Conservation (phyloP, 129 eudicot genomes). For the Dittrichia graveolens region DNA sequence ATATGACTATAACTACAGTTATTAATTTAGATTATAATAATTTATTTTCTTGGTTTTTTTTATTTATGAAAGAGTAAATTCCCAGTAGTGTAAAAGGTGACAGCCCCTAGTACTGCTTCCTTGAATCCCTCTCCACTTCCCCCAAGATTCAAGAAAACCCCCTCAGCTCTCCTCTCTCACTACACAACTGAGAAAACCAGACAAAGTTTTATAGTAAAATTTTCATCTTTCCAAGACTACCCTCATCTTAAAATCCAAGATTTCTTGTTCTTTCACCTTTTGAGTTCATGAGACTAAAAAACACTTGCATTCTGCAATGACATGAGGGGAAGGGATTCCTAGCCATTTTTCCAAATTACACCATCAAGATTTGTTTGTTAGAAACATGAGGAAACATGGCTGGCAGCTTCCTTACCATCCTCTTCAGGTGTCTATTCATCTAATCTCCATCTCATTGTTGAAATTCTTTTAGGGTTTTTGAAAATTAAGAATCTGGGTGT, state of each 20-base stretch:
- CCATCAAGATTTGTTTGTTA: slow-evolving; percentile 28
- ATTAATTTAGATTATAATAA: too few relatives aligned
- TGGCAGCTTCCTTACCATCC: slow-evolving; percentile 99
- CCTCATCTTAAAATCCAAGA: slow-evolving; percentile 28
- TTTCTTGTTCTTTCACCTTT: slow-evolving; percentile 19
- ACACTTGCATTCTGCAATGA: background rate
- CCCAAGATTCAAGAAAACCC: slow-evolving; percentile 32
- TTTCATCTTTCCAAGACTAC: slow-evolving; percentile 28
- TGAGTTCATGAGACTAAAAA: slow-evolving; percentile 21
- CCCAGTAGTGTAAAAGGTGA: slow-evolving; percentile 25
- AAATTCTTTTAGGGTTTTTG: slow-evolving; percentile 20
- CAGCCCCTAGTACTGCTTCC: slow-evolving; percentile 25
- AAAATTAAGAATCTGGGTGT: slow-evolving; percentile 16
- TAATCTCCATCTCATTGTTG: background rate
- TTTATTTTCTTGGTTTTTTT: background rate
- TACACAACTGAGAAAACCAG: slow-evolving; percentile 21
- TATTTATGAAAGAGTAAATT: background rate
- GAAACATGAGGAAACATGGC: slow-evolving; percentile 93
- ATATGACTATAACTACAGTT: too few relatives aligned
- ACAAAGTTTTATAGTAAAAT: slow-evolving; percentile 25
- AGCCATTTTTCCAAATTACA: background rate
- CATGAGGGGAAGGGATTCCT: slow-evolving; percentile 19
- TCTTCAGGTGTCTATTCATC: slow-evolving; percentile 66
- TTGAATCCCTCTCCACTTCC: slow-evolving; percentile 32
- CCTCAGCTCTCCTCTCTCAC: slow-evolving; percentile 3